A percentile compares a stretch with the other conserved stretches of the same genome.
phyloP scores from a whole-genome alignment of 116 monocot species.

The Cymodocea nodosa region DNA sequence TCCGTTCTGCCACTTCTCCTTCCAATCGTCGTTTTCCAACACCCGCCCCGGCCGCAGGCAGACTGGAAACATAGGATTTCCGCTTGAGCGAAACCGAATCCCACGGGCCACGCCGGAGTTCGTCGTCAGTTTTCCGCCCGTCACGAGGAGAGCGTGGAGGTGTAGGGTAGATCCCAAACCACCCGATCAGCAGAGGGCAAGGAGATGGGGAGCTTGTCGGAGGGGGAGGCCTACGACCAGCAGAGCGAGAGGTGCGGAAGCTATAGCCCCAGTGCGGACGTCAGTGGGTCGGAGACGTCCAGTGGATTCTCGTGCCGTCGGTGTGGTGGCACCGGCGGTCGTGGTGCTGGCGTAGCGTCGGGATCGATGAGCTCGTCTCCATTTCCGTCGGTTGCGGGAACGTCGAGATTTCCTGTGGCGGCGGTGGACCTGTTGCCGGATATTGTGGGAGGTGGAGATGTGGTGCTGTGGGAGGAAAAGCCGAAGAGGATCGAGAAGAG shows the following conservation, averaged over 20 bases:
- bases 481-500: constrained; percentile 27
- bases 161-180: too few relatives aligned
- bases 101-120: not conserved
- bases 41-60: not conserved
- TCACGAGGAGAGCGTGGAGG: too few relatives aligned
- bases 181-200: too few relatives aligned
- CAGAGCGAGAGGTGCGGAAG: constrained; percentile 48
- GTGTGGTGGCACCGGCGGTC: not conserved
- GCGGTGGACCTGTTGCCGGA: constrained; percentile 5
- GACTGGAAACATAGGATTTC: not conserved
- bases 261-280: constrained; percentile 72
- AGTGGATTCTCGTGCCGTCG: constrained; percentile 32
- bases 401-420: not conserved
- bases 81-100: not conserved
- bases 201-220: constrained; percentile 6
- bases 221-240: constrained; percentile 10
- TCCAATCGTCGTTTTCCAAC: not conserved
- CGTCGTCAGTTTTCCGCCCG: too few relatives aligned
- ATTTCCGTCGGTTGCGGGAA: constrained; percentile 12
- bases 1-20: not conserved
- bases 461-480: constrained; percentile 2
- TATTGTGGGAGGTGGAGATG: constrained; percentile 1
- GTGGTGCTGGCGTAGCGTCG: constrained; percentile 2
- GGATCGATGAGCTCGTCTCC: constrained; percentile 14
- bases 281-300: constrained; percentile 75